Evolutionary conservation across 2,329 filamentous ascomycete genomes (phyloP), one percentile per base, ranked within the genome.

Genomic region (Davidsoniella australis): DNA sequence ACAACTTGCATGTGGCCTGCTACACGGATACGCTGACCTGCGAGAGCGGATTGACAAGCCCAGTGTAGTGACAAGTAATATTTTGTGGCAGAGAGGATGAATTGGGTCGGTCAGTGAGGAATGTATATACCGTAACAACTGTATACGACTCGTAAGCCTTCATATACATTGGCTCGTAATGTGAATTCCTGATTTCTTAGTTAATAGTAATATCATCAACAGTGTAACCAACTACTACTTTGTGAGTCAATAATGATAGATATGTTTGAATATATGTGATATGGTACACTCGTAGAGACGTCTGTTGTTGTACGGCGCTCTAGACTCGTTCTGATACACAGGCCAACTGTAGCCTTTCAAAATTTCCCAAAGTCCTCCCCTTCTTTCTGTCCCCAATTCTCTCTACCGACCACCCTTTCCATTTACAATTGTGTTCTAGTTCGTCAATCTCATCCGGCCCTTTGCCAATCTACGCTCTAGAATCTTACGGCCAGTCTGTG

Each of bases 401-500:
- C 41, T 18, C n/a, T 3, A 9, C 2, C 10, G 2, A 9, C 10
- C 20, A 7, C 3, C 18, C 9, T 12, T 33, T 9, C 1, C 12
- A 1, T 23, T 23, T 23, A 23, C 20, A 23, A 5, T 23, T 23
- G 4, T 23, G 29, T 33, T 36, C 38, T 49, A 52, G 23, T 52
- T 52, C 12, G 50, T 41, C 47, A 52, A 26, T 23, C 50, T 45
- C 50, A 52, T 52, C 18, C 75, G 62, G 48, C 72, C 70, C 69
- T 77, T 78, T 12, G 65, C 56, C 61, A 58, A 66, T 61, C 76
- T 66, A 57, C 74, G 62, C 58, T 64, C 61, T 47, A 79, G 57
- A 53, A 68, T 73, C 63, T 69, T 73, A 51, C 68, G 64, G 2
- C 75, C 75, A 8, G 66, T 70, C 58, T 66, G 68, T 42, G 68